Evolutionary conservation across 805 yeast genomes (phyloP), one percentile per base, ranked within the genome.

Genomic region (Kodamaea neixiangensis): DNA sequence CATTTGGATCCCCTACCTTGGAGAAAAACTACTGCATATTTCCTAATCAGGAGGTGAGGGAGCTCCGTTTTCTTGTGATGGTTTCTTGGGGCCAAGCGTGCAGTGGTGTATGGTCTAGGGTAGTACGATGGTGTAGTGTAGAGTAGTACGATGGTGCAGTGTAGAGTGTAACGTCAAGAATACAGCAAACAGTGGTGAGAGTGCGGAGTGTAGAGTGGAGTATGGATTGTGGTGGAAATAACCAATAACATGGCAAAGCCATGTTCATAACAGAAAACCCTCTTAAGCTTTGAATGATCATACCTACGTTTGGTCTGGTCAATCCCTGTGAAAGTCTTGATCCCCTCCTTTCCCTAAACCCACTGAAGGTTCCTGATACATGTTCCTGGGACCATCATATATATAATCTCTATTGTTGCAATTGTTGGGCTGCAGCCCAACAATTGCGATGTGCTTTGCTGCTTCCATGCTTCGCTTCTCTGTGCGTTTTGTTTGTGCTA

Each of bases 1-100:
- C 31, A 25, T 25, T 25, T 25, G 11, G 10, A 25, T 20, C 20
- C 11, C 20, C 18, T 17, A 25, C 7, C 25, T 29, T 35, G 25
- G 17, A 33, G 47, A 37, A 45, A 44, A 45, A 37, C 35, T 45
- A 35, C 21, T 34, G 19, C 9, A 14, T 15, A 45, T 45, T 45
- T 45, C 48, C 48, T 45, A 37, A 17, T 44, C 17, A 10, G 46
- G 45, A 18, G 20, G 14, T 17, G 14, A 20, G 20, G 14, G 38
- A 34, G 14, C 42, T 25, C 31, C 31, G 31, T 25, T 25, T 25
- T 25, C 31, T 25, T 25, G 31, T 25, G 31, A 25, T 25, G 31
- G 10, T 25, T 25, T 25, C 31, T 25, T 25, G 31, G 31, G 31
- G 31, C 11, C 31, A 25, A 25, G 7, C 11, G 31, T 25, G 11